Evolutionary conservation across 768 basidiomycete species (phyloP), one percentile per base, ranked within the genome.

Genomic region (Chalciporus pseudorubinellus): DNA sequence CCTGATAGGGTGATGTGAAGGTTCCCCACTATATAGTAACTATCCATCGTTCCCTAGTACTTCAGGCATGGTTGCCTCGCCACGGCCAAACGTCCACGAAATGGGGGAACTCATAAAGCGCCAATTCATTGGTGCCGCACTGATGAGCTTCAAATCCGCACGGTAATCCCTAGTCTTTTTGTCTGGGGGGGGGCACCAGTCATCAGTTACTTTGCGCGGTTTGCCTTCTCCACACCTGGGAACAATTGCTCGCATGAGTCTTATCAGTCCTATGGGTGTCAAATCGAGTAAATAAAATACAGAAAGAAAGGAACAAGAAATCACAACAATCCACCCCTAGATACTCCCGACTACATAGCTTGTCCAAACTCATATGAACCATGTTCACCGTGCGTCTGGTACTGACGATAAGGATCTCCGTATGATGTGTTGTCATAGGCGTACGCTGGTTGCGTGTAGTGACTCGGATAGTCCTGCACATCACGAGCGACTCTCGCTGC

Each of bases 401-500:
- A 60, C 39, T 59, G 69, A 39, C 33, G 57, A 20, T 70, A 61
- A 28, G 51, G 53, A 53, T 62, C 65, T 34, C 67, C 61, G 39
- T 63, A 48, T 14, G 68, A 56, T 39, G 66, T 24, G 44, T 67
- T 65, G 51, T 72, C 66, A 49, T 69, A 57, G 34, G 48, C 46
- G 51, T 64, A 59, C 31, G 61, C 41, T 46, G 51, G 55, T 40
- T 63, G 64, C 13, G 50, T 40, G 50, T 60, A 55, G 46, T 61
- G 67, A 53, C 66, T 65, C 58, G 66, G 65, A 61, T 70, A 69
- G 59, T 70, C 67, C 59, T 71, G 64, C 48, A 65, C 67, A 66
- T 77, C 70, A 57, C 75, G 74, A 58, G 72, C 63, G 50, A 70
- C 61, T 46, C 71, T 66, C 28, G 42, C 58, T 39, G 58, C 59